A percentile compares a stretch with the other conserved stretches of the same genome.
phyloP scores from a whole-genome alignment of 2,329 filamentous ascomycete species.

The Clarireedia hainanense region DNA sequence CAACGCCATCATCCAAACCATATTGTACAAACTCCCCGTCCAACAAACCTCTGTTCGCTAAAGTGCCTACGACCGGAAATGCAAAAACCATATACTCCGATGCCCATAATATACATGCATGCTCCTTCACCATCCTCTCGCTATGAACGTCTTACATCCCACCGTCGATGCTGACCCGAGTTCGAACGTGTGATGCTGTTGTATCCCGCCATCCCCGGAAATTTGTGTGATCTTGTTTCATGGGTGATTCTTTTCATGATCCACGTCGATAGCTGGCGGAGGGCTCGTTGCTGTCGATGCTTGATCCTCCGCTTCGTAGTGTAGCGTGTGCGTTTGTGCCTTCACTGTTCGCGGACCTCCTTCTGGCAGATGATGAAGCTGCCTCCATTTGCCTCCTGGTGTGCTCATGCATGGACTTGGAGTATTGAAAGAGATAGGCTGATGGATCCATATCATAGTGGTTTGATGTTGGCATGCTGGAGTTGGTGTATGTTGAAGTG shows the following conservation, averaged over 20 bases:
- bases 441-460: not conserved
- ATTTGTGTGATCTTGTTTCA: too few species aligned
- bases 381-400: constrained; percentile 59
- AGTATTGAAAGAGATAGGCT: constrained; percentile 36
- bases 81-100: too few species aligned
- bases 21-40: too few species aligned
- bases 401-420: constrained; percentile 55
- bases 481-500: not conserved
- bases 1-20: too few species aligned
- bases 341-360: constrained; percentile 9
- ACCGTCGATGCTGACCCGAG: too few species aligned
- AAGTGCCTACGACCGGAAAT: too few species aligned
- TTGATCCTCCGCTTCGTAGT: constrained; percentile 7
- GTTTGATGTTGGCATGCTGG: not conserved
- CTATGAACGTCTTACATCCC: too few species aligned
- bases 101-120: too few species aligned
- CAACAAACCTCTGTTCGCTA: too few species aligned
- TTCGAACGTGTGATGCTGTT: too few species aligned
- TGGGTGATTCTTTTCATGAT: not conserved
- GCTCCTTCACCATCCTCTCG: too few species aligned
- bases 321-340: constrained; percentile 12
- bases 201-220: too few species aligned
- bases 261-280: constrained; percentile 29
- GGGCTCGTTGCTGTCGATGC: constrained; percentile 31
- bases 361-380: constrained; percentile 38